These are phyloP conservation scores for Huntiella bhutanensis DNA, from an alignment of 2,329 filamentous ascomycete genomes.

Conservation along the genomic window DNA sequence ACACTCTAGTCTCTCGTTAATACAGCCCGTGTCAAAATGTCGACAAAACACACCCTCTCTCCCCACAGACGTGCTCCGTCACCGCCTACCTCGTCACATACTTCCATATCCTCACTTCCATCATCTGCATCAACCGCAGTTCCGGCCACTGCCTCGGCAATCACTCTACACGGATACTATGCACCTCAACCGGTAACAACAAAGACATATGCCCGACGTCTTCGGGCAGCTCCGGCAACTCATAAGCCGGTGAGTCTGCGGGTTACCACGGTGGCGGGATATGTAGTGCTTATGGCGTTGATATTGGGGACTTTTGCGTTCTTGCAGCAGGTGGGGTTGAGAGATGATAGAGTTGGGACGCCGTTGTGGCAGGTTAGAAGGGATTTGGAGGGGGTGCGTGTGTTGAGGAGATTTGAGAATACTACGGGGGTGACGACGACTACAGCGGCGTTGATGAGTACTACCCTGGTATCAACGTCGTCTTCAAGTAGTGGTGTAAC, in stretches of 20 bases:
- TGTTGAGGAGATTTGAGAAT: not conserved
- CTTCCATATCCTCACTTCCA: no score
- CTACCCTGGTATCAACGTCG: not conserved
- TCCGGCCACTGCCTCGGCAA: not conserved
- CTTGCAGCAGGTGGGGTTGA: not conserved
- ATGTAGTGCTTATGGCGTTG: conserved; percentile 1
- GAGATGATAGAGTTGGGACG: not conserved
- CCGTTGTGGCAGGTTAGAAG: conserved; percentile 2
- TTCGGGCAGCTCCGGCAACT: not conserved
- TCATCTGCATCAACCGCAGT: not conserved
- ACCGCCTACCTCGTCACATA: no score
- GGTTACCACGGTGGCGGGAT: not conserved
- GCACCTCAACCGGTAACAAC: not conserved
- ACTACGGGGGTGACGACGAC: not conserved
- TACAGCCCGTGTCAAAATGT: no score
- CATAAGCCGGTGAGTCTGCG: conserved; percentile 5
- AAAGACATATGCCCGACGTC: not conserved
- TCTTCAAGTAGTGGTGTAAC: not conserved
- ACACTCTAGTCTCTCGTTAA: no score
- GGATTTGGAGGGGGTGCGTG: not conserved
- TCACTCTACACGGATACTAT: not conserved
- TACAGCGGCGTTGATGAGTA: not conserved
- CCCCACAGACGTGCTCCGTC: not conserved
- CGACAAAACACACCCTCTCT: not conserved
- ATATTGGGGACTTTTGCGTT: conserved; percentile 1